Conservation (phyloP, 495 filamentous ascomycete genomes). For the Pseudevernia furfuracea region DNA sequence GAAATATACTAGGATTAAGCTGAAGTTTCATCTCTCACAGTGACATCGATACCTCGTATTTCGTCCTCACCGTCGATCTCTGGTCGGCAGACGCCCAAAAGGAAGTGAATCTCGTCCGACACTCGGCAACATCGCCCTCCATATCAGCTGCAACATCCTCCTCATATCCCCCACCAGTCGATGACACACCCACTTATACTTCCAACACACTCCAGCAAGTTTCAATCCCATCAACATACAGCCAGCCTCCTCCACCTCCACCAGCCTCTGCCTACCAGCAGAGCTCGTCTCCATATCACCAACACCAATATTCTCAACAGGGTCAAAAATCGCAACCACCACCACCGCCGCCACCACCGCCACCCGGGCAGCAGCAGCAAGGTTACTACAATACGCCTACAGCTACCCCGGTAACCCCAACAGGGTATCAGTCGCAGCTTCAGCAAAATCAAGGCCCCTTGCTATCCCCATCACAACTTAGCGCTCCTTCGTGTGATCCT, state of each 20-base stretch:
- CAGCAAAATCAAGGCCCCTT: constrained; percentile 33
- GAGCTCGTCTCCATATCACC: constrained; percentile 18
- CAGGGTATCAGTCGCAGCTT: constrained; percentile 35
- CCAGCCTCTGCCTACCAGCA: constrained; percentile 18
- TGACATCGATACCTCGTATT: constrained; percentile 78
- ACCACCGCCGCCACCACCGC: constrained; percentile 18
- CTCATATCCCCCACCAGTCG: constrained; percentile 56
- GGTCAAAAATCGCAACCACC: constrained; percentile 32
- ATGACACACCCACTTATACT: constrained; percentile 7
- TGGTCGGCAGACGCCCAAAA: constrained; percentile 77
- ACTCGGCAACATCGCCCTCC: constrained; percentile 78
- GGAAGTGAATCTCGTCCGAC: constrained; percentile 91
- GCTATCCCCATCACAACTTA: constrained; percentile 31
- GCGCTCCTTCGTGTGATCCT: constrained; percentile 35
- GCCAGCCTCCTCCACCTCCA: constrained; percentile 27
- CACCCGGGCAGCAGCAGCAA: constrained; percentile 9
- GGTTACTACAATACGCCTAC: constrained; percentile 14
- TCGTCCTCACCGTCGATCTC: constrained; percentile 86
- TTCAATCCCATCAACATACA: constrained; percentile 5
- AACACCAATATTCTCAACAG: constrained; percentile 32
- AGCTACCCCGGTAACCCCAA: constrained; percentile 15
- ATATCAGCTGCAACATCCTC: constrained; percentile 77
- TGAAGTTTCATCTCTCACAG: constrained; percentile 32
- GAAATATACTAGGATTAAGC: neutral
- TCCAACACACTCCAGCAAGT: constrained; percentile 14